phyloP scores from a whole-genome alignment of 805 yeast genomes.

The Ogataea corticis region DNA sequence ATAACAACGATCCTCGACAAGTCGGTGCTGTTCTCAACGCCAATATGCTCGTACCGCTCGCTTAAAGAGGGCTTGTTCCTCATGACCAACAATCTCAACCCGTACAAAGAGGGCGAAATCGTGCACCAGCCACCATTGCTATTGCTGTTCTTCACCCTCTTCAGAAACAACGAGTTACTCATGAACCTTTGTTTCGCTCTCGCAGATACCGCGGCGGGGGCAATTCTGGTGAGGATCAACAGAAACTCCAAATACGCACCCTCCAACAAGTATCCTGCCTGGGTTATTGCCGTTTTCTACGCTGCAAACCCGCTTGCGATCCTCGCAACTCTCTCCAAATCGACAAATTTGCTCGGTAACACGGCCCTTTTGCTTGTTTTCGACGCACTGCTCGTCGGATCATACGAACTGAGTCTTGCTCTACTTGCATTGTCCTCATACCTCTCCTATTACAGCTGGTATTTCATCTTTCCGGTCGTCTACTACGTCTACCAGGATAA shows the following conservation, averaged over 20 bases:
- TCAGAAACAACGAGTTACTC: conserved; percentile 30
- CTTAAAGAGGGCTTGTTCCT: conserved; percentile 69
- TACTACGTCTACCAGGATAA: conserved; percentile 24
- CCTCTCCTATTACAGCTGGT: conserved; percentile 61
- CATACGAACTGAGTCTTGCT: conserved; percentile 46
- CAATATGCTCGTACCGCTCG: conserved; percentile 66
- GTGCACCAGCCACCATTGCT: conserved; percentile 84
- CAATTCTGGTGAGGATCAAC: conserved; percentile 52
- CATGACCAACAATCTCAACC: conserved; percentile 52
- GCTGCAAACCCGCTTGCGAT: conserved; percentile 80
- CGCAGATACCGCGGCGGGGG: conserved; percentile 60
- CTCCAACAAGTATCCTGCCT: conserved; percentile 17
- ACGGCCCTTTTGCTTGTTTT: conserved; percentile 51
- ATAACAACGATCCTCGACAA: conserved; percentile 40
- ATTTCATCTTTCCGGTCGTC: conserved; percentile 59
- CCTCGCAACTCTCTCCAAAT: conserved; percentile 64
- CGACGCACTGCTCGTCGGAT: conserved; percentile 43
- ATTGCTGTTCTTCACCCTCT: conserved; percentile 47
- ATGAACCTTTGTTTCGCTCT: conserved; percentile 51
- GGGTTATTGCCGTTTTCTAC: conserved; percentile 48
- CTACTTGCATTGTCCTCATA: conserved; percentile 64
- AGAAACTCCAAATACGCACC: conserved; percentile 33
- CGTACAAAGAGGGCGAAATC: conserved; percentile 77
- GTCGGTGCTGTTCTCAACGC: conserved; percentile 70
- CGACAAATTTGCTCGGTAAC: conserved; percentile 64